Conservation (phyloP, 164 flowering plant species). For the Annona squamosa region DNA sequence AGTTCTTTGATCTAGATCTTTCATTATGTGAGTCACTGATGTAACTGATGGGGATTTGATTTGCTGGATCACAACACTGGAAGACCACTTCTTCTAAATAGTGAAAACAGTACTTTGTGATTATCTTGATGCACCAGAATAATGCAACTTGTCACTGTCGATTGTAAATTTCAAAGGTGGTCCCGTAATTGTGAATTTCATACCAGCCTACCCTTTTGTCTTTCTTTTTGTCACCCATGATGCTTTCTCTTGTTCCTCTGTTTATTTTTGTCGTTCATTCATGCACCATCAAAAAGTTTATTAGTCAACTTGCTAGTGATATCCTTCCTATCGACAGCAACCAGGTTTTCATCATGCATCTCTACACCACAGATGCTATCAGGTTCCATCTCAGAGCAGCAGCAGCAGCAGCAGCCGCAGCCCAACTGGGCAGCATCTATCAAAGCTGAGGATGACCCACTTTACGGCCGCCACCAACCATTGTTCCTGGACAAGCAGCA, state of each 20-base stretch:
- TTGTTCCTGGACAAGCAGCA: conserved; percentile 24
- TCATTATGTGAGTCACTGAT: not conserved
- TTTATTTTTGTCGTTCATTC: not conserved
- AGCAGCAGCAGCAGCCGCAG: conserved; percentile 20
- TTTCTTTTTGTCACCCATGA: not conserved
- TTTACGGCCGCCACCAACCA: conserved; percentile 25
- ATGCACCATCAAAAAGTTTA: not conserved
- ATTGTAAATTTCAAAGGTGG: not conserved
- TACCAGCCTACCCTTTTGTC: not conserved
- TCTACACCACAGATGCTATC: conserved; percentile 31
- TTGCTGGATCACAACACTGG: too few relatives aligned
- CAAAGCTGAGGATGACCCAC: conserved; percentile 38
- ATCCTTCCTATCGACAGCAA: not conserved
- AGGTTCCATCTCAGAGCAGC: conserved; percentile 17
- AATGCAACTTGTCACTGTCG: not conserved
- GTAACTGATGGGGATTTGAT: too few relatives aligned
- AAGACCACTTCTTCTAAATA: too few relatives aligned
- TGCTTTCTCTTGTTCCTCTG: not conserved
- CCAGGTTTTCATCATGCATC: conserved; percentile 6
- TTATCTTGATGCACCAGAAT: too few relatives aligned
- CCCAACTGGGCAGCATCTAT: conserved; percentile 39
- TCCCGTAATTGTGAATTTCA: not conserved
- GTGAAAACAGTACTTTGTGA: too few relatives aligned
- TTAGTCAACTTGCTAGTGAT: not conserved
- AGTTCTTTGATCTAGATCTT: not conserved